A percentile compares a stretch with the other conserved stretches of the same genome.
phyloP scores from a whole-genome alignment of 129 eudicot species.

The Escallonia herrerae region DNA sequence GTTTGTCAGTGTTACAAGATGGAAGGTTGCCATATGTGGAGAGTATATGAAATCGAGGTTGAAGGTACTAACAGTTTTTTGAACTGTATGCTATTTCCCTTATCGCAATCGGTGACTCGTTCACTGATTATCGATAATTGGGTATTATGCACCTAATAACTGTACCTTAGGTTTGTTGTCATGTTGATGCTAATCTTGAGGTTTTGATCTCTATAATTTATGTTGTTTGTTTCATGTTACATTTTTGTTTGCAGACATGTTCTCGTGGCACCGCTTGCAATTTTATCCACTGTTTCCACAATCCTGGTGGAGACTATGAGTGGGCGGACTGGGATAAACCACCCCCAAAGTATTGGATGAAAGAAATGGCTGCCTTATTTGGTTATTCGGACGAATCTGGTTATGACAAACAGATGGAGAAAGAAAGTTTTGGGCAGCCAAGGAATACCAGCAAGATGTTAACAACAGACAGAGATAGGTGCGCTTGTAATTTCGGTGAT shows the following conservation, averaged over 20 bases:
- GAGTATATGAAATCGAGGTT: slow-evolving; percentile 87
- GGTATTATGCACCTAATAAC: neutral
- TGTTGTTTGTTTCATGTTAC: slow-evolving; percentile 9
- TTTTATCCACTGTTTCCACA: slow-evolving; percentile 86
- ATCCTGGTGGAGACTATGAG: slow-evolving; percentile 98
- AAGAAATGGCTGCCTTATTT: slow-evolving; percentile 78
- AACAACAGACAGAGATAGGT: slow-evolving; percentile 49
- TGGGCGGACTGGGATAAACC: slow-evolving; percentile 97
- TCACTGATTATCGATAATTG: too few species aligned
- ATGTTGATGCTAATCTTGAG: neutral
- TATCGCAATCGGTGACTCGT: neutral
- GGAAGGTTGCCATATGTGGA: slow-evolving; percentile 96
- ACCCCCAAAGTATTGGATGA: slow-evolving; percentile 77
- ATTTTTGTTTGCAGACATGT: slow-evolving; percentile 50
- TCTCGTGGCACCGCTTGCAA: slow-evolving; percentile 89
- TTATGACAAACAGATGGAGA: slow-evolving; percentile 34
- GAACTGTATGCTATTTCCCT: neutral
- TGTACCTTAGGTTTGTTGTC: neutral
- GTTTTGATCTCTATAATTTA: neutral
- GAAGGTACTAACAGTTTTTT: slow-evolving; percentile 42
- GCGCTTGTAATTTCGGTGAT: slow-evolving; percentile 7
- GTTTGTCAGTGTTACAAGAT: slow-evolving; percentile 65
- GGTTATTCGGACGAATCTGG: slow-evolving; percentile 49
- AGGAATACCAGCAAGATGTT: slow-evolving; percentile 27
- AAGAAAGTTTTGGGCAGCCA: slow-evolving; percentile 25